Evolutionary conservation across 176 grass and related monocot species (phyloP).

Genomic region (Oropetium thomaeum): DNA sequence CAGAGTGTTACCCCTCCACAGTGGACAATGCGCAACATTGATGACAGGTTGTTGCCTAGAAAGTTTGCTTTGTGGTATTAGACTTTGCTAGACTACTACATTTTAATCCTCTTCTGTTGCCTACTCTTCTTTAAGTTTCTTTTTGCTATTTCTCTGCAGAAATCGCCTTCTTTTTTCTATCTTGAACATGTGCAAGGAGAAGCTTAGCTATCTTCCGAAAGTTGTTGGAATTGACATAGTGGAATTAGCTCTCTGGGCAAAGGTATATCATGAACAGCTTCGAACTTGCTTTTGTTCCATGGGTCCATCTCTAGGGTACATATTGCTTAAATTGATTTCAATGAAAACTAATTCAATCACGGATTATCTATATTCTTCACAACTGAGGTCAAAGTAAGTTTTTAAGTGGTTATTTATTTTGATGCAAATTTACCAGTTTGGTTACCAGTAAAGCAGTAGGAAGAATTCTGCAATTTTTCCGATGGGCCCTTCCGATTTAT

Average conservation of each 20-base stretch:
- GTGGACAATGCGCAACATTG: constrained; percentile 99
- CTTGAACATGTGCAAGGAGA: constrained; percentile 96
- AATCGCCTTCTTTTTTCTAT: constrained; percentile 95
- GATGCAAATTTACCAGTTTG: not conserved
- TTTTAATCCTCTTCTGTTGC: constrained; percentile 27
- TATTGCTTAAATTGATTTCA: not conserved
- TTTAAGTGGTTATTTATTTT: constrained; percentile 1
- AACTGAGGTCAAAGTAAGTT: not conserved
- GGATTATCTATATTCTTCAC: not conserved
- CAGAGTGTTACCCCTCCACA: constrained; percentile 96
- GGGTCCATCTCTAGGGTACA: not conserved
- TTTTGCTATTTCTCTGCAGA: constrained; percentile 48
- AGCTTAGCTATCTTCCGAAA: constrained; percentile 79
- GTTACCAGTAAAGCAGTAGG: not conserved
- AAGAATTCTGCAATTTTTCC: not conserved
- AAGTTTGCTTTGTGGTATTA: constrained; percentile 35
- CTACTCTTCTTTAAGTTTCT: constrained; percentile 11
- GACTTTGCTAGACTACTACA: constrained; percentile 13
- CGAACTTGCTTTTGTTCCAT: not conserved
- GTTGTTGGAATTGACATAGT: constrained; percentile 94
- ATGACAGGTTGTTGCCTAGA: constrained; percentile 84
- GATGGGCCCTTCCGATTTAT: not conserved
- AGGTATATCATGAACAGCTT: constrained; percentile 46
- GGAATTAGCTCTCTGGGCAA: constrained; percentile 97
- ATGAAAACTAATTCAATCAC: constrained; percentile 2